phyloP scores from a whole-genome alignment of 164 flowering plant genomes.

The Santalum album region DNA sequence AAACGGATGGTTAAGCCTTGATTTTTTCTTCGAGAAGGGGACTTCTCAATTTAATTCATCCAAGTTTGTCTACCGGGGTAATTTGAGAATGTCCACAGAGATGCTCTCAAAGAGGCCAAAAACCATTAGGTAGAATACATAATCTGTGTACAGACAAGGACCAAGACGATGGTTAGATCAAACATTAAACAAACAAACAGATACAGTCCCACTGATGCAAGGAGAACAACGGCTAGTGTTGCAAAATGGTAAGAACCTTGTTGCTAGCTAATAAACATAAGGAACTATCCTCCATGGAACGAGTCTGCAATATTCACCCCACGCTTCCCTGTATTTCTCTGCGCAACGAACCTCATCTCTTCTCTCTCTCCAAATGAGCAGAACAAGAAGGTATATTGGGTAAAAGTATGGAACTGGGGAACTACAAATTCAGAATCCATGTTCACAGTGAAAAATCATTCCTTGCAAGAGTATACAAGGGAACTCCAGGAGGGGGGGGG shows the following conservation, averaged over 20 bases:
- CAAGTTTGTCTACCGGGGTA: too few species aligned
- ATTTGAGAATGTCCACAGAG: too few species aligned
- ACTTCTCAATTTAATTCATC: too few species aligned
- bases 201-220: neutral
- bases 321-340: constrained; percentile 71
- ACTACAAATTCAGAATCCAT: constrained; percentile 30
- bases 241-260: neutral
- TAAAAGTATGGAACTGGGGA: constrained; percentile 90
- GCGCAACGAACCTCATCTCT: constrained; percentile 95
- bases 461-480: neutral
- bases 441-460: neutral
- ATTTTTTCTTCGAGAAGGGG: too few species aligned
- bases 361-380: constrained; percentile 95
- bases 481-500: neutral
- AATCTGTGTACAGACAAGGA: too few species aligned
- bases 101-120: too few species aligned
- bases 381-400: constrained; percentile 79
- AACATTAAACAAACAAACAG: too few species aligned
- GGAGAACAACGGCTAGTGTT: neutral
- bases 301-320: constrained; percentile 71
- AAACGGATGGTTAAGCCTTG: too few species aligned
- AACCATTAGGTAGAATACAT: too few species aligned
- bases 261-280: constrained; percentile 45
- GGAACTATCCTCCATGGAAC: constrained; percentile 96
- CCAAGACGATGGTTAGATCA: too few species aligned